Conservation (phyloP, 257 asterid genomes). For the Solanum etuberosum region DNA sequence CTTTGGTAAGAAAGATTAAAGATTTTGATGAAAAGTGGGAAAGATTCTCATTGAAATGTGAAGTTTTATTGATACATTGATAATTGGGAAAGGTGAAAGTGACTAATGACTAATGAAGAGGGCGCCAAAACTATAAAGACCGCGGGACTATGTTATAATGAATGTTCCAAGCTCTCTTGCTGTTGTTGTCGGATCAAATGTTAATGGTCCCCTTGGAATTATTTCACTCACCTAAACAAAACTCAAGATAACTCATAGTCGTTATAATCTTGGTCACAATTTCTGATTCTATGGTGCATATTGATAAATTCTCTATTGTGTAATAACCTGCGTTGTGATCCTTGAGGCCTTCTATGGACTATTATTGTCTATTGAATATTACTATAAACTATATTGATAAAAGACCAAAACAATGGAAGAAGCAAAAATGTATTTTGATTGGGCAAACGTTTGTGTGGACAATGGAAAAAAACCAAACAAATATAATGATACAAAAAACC, state of each 20-base stretch:
- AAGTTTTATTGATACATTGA: too few species aligned
- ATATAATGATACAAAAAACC: not conserved
- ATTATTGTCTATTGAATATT: not conserved
- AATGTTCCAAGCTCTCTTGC: not conserved
- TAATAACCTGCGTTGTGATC: too few species aligned
- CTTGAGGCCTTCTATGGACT: not conserved
- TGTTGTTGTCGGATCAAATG: not conserved
- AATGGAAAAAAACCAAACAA: not conserved
- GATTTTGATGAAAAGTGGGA: not conserved
- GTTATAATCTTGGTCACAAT: rapidly evolving
- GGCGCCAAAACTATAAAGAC: not conserved
- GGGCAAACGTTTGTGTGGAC: not conserved
- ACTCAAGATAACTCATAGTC: not conserved
- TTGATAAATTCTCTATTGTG: rapidly evolving
- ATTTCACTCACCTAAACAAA: not conserved
- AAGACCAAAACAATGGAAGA: not conserved
- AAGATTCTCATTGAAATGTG: not conserved
- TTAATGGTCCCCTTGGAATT: not conserved
- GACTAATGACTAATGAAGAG: not conserved
- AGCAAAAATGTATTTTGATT: not conserved
- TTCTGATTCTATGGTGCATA: rapidly evolving
- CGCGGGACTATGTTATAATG: not conserved
- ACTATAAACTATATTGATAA: not conserved
- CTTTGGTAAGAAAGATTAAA: not conserved
- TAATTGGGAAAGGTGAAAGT: not conserved